Percentiles rank a stretch among this genome's conserved stretches.
Conservation (phyloP, 148 eudicot genomes). For the Persicaria maculosa region DNA sequence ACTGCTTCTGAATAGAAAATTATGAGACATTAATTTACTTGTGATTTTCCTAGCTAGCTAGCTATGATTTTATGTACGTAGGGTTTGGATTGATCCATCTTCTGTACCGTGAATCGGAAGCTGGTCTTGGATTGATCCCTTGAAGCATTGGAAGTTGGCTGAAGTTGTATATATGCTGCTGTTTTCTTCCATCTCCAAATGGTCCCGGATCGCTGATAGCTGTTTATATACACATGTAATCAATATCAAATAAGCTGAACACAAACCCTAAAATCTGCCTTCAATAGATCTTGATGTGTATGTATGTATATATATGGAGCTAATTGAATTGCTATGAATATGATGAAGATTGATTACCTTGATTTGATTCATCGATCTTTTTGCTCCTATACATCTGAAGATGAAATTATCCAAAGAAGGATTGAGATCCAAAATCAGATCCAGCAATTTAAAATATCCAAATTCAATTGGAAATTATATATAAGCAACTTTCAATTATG, state of each 20-base stretch:
- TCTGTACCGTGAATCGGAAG: slow-evolving; percentile 6
- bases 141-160: slow-evolving; percentile 17
- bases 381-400: slow-evolving; percentile 15
- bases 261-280: neutral
- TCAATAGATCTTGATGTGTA: neutral
- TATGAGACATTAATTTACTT: neutral
- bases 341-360: neutral
- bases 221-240: neutral
- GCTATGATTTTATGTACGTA: neutral
- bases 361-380: slow-evolving; percentile 12
- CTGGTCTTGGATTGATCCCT: slow-evolving; percentile 8
- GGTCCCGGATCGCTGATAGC: neutral
- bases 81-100: neutral
- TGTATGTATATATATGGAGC: neutral
- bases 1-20: neutral
- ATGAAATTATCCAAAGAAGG: neutral
- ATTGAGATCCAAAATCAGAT: neutral
- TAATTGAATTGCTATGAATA: neutral
- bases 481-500: neutral
- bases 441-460: neutral
- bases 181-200: slow-evolving; percentile 8
- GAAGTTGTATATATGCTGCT: slow-evolving; percentile 10
- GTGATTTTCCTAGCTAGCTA: neutral
- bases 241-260: neutral
- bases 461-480: neutral